Base-by-base conservation (phyloP, 805 yeast species). In the Zygosaccharomyces rouxii region DNA sequence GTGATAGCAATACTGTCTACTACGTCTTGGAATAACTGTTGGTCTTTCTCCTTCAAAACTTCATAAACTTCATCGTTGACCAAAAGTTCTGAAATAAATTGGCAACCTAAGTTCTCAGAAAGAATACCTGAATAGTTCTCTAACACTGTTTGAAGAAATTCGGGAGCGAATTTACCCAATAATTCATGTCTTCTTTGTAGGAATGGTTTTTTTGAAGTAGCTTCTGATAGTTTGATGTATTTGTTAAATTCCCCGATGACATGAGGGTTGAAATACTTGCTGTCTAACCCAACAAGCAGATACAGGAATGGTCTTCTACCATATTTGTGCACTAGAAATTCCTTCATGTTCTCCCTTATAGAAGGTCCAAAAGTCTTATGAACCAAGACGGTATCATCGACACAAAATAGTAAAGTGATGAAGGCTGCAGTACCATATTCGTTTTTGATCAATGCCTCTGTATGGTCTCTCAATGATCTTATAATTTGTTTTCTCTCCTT, bases 271-370 rank as follows among this genome's bases (percentile, higher is more conserved):
- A 92, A 92, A 65, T 82, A 90, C 63, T 85, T 84, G 35, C 89
- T 86, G 59, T 84, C 86, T 51, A 84, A 73, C 3, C 95, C 96
- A 48, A 81, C 76, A 52, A 90, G 72, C 49, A 92, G 71, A 67
- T 88, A 90, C 48, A 92, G 70, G 62, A 89, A 81, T 38, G 97
- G 97, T 68, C 96, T 81, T 72, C 99, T 79, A 29, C 90, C 89
- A 60, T 76, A 86, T 66, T 89, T 89, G 55, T 85, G 84, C 45
- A 73, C 71, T 23, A 86, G 71, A 21, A 88, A 69, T 30, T 78
- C 80, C 28, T 75, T 79, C 25, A 77, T 72, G 50, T 78, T 72
- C 54, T 83, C 92, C 38, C 74, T 71, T 26, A 74, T 68, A 5
- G 62, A 39, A 14, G 65, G 60, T 21, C 60, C 63, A 62, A 92